phyloP scores from a whole-genome alignment of 2,329 filamentous ascomycete genomes.

The Fusarium lateritium region DNA sequence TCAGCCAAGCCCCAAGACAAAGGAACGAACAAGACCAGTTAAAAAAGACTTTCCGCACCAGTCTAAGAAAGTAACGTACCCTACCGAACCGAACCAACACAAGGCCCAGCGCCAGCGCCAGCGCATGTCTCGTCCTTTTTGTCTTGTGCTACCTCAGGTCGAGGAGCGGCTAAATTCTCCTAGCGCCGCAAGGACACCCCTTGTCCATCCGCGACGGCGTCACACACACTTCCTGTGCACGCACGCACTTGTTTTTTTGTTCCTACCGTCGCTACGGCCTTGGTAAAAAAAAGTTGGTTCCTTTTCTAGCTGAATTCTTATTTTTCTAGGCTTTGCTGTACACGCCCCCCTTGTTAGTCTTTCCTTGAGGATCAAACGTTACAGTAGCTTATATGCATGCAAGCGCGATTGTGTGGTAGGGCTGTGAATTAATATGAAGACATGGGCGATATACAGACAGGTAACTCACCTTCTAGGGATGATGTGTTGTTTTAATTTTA shows the following conservation, averaged over 20 bases:
- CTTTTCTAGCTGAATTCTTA: conserved; percentile 24
- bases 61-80: neutral
- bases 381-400: conserved; percentile 35
- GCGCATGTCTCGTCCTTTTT: conserved; percentile 4
- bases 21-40: conserved; percentile 4
- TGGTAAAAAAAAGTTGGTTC: conserved; percentile 38
- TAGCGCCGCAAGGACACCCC: conserved; percentile 45
- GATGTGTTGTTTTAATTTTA: no score
- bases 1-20: neutral
- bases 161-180: conserved; percentile 49
- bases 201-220: conserved; percentile 46
- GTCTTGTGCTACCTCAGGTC: neutral
- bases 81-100: neutral
- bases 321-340: conserved; percentile 5
- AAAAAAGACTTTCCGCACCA: conserved; percentile 11
- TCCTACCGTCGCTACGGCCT: conserved; percentile 27
- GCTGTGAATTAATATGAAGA: neutral
- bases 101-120: neutral
- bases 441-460: no score
- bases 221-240: conserved; percentile 42
- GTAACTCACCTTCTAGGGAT: no score
- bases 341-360: conserved; percentile 41
- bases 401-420: conserved; percentile 9
- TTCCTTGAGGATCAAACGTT: conserved; percentile 20
- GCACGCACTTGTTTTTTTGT: conserved; percentile 26